A percentile compares a stretch with the other conserved stretches of the same genome.
phyloP scores from a whole-genome alignment of 2,329 filamentous ascomycete genomes.

The Pestalotiopsis sp. region DNA sequence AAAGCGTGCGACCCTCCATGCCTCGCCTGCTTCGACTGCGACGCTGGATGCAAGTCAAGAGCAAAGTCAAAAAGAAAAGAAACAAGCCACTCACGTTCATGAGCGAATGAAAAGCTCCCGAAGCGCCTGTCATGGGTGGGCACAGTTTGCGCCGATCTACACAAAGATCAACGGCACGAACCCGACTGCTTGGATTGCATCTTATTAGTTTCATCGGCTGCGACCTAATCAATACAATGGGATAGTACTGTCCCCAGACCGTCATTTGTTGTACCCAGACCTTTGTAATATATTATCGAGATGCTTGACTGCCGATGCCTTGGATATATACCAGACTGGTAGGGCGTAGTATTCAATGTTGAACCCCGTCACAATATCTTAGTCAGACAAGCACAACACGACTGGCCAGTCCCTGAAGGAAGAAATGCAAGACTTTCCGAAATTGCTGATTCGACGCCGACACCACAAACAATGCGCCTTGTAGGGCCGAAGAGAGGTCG shows the following conservation, averaged over 20 bases:
- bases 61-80: not conserved
- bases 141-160: not conserved
- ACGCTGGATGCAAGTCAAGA: not conserved
- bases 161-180: not conserved
- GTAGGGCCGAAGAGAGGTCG: not conserved
- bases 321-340: no score
- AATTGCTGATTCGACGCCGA: not conserved
- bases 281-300: no score
- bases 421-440: no score
- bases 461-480: not conserved
- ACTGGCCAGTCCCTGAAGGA: no score
- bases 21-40: not conserved
- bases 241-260: not conserved
- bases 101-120: not conserved
- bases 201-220: not conserved
- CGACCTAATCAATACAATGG: not conserved
- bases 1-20: not conserved
- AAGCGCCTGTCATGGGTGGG: not conserved
- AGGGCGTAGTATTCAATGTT: no score
- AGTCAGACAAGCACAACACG: no score
- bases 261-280: not conserved
- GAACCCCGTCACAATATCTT: no score
- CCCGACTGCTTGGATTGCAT: not conserved
- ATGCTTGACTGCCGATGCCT: no score
- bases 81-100: not conserved